Evolutionary conservation across 441 rosid species (phyloP).

Genomic region (Sinapis alba): DNA sequence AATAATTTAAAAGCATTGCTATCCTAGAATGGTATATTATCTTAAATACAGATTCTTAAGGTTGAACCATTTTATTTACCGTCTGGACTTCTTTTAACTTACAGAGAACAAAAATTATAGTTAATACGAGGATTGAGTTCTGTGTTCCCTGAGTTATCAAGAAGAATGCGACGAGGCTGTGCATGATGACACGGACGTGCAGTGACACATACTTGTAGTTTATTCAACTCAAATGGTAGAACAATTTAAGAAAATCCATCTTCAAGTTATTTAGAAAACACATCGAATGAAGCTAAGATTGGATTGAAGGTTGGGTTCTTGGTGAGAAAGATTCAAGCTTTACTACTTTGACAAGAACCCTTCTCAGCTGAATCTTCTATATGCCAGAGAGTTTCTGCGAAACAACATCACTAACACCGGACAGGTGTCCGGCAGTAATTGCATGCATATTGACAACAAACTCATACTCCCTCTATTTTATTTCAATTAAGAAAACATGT

Average conservation of each 20-base stretch:
- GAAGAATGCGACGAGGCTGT: too few species aligned
- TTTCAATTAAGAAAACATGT: too few species aligned
- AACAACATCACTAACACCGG: conserved; percentile 76
- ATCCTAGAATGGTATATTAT: conserved; percentile 11
- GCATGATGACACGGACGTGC: too few species aligned
- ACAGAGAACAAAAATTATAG: background rate
- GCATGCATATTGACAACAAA: conserved; percentile 47
- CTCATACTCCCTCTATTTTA: too few species aligned
- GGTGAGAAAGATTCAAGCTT: conserved; percentile 19
- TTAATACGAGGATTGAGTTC: background rate
- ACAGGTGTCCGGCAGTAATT: conserved; percentile 77
- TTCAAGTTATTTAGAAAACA: too few species aligned
- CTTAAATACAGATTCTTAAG: background rate
- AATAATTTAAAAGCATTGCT: conserved; percentile 26
- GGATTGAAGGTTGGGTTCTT: background rate
- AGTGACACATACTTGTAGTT: too few species aligned
- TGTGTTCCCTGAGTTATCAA: conserved; percentile 33
- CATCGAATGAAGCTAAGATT: background rate
- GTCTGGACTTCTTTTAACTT: conserved; percentile 7
- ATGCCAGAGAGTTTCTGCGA: conserved; percentile 90
- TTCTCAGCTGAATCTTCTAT: conserved; percentile 75
- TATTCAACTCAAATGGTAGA: too few species aligned
- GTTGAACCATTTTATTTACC: conserved; percentile 1
- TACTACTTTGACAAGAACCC: conserved; percentile 92
- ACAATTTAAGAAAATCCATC: too few species aligned